These are phyloP conservation scores for Umbelopsis ramanniana DNA, from an alignment of 192 early-diverging fungal species.

Conservation along the genomic window DNA sequence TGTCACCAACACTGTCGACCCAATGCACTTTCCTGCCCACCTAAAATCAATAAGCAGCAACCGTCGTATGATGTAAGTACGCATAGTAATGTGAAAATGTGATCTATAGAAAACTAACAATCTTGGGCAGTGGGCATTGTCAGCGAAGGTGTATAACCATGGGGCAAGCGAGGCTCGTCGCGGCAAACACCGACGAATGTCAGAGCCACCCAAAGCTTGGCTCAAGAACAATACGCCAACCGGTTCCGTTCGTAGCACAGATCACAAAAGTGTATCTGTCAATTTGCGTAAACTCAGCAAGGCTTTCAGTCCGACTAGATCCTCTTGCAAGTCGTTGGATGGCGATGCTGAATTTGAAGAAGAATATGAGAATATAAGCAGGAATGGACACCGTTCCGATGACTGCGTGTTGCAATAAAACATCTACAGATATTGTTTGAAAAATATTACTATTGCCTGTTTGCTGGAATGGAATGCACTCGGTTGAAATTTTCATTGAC, in stretches of 20 bases:
- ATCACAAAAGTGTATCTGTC: constrained; percentile 7
- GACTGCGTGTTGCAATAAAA: constrained; percentile 21
- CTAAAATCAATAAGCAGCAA: constrained; percentile 40
- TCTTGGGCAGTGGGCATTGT: constrained; percentile 38
- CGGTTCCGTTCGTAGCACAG: neutral
- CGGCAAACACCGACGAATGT: constrained; percentile 2
- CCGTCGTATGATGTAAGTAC: constrained; percentile 42
- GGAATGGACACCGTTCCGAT: constrained; percentile 10
- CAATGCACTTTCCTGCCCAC: constrained; percentile 37
- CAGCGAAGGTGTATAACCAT: constrained; percentile 40
- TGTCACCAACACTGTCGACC: constrained; percentile 46
- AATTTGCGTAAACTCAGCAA: constrained; percentile 11
- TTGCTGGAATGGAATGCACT: too few species aligned
- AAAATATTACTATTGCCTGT: too few species aligned
- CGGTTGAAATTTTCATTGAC: too few species aligned
- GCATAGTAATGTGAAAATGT: neutral
- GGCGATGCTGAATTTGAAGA: constrained; percentile 27
- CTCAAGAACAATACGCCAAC: neutral
- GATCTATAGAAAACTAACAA: neutral
- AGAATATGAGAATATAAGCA: constrained; percentile 21
- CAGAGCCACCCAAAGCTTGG: constrained; percentile 13
- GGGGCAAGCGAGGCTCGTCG: constrained; percentile 6
- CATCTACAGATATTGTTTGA: neutral
- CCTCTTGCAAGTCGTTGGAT: constrained; percentile 3
- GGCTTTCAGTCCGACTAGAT: neutral